Evolutionary conservation across 2,329 filamentous ascomycete species (phyloP).

Genomic region (Eutypa lata): DNA sequence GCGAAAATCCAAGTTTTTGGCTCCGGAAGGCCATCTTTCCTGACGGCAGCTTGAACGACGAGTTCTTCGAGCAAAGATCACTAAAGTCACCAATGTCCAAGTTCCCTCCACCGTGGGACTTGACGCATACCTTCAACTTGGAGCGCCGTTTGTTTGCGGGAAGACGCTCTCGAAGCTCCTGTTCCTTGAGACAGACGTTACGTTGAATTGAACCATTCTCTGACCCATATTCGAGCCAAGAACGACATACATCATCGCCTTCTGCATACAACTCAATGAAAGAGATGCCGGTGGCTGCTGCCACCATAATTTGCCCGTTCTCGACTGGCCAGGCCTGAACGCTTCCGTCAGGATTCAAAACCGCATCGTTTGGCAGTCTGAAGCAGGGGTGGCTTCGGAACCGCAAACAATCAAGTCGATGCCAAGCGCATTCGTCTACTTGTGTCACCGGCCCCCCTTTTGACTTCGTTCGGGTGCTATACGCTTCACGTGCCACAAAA

Average conservation of each 20-base stretch:
- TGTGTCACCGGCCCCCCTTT: constrained; percentile 73
- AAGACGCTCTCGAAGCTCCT: constrained; percentile 67
- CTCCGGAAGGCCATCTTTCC: constrained; percentile 71
- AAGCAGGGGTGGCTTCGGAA: constrained; percentile 92
- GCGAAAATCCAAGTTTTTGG: constrained; percentile 68
- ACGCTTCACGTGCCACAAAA: constrained; percentile 78
- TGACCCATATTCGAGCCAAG: constrained; percentile 77
- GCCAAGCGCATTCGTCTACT: constrained; percentile 87
- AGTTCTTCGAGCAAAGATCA: constrained; percentile 66
- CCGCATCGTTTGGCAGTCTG: constrained; percentile 71
- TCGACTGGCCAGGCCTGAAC: constrained; percentile 86
- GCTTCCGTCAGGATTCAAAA: constrained; percentile 64
- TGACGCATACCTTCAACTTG: constrained; percentile 68
- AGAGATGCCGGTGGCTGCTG: constrained; percentile 76
- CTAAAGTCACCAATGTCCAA: constrained; percentile 76
- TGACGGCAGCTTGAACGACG: constrained; percentile 69
- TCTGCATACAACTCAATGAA: constrained; percentile 81
- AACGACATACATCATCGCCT: constrained; percentile 75
- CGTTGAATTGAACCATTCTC: constrained; percentile 62
- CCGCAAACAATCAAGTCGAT: constrained; percentile 81
- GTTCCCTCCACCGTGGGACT: constrained; percentile 71
- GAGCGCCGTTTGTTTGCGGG: constrained; percentile 71
- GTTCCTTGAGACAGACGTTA: constrained; percentile 72
- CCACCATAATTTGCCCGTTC: constrained; percentile 70
- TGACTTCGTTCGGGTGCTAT: constrained; percentile 80